These are phyloP conservation scores for Candida methanosorbosa DNA, from an alignment of 805 yeast species.

Conservation along the genomic window DNA sequence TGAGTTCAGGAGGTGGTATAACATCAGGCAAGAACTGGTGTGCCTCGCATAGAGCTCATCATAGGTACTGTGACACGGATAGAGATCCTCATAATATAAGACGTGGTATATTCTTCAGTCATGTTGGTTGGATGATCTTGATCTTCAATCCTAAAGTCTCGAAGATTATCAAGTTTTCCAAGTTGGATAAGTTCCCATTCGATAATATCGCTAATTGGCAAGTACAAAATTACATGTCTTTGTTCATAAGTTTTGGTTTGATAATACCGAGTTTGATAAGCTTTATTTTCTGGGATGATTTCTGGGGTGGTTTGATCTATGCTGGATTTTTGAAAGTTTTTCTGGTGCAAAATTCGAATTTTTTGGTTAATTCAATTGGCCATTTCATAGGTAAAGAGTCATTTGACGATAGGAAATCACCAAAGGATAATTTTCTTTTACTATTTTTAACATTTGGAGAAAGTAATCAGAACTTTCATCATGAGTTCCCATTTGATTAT, in stretches of 20 bases:
- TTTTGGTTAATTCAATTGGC: conserved; percentile 75
- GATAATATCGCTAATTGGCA: conserved; percentile 56
- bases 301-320: conserved; percentile 65
- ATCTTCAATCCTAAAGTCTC: conserved; percentile 51
- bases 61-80: conserved; percentile 80
- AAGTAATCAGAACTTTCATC: conserved; percentile 89
- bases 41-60: conserved; percentile 81
- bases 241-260: conserved; percentile 39
- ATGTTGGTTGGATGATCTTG: conserved; percentile 80
- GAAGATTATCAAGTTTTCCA: conserved; percentile 29
- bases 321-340: conserved; percentile 71
- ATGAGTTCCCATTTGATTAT: conserved; percentile 89
- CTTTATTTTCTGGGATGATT: conserved; percentile 67
- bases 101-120: conserved; percentile 74
- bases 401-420: conserved; percentile 66
- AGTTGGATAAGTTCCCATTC: conserved; percentile 56
- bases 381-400: conserved; percentile 73
- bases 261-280: conserved; percentile 59
- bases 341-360: conserved; percentile 69
- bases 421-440: conserved; percentile 55
- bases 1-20: conserved; percentile 67
- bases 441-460: conserved; percentile 77
- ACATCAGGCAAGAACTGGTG: conserved; percentile 80
- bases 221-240: conserved; percentile 55
- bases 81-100: conserved; percentile 82